Conservation (phyloP, 805 yeast genomes). For the Candida cerambycidarum region DNA sequence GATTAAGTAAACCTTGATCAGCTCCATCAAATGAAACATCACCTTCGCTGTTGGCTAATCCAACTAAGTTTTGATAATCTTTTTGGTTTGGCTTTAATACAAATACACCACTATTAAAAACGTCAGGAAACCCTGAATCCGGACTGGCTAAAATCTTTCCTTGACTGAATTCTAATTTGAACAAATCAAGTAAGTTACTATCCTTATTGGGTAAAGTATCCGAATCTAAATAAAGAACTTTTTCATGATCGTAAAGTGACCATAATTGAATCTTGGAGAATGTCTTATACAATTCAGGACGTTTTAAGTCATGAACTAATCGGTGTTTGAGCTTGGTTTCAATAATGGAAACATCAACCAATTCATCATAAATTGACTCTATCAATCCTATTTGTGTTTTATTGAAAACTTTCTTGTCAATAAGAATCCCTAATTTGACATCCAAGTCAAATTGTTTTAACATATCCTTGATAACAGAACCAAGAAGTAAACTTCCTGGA, state of each 20-base stretch:
- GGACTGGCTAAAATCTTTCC: constrained; percentile 56
- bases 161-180: constrained; percentile 23
- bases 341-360: constrained; percentile 28
- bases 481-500: constrained; percentile 59
- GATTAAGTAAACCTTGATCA: constrained; percentile 87
- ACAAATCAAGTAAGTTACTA: constrained; percentile 27
- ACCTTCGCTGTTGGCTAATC: constrained; percentile 18
- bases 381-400: constrained; percentile 28
- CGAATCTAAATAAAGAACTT: constrained; percentile 60
- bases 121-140: constrained; percentile 91
- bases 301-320: constrained; percentile 34
- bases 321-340: constrained; percentile 21
- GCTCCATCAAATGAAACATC: constrained; percentile 73
- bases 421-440: constrained; percentile 29
- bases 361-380: constrained; percentile 25
- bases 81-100: constrained; percentile 51
- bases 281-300: constrained; percentile 55
- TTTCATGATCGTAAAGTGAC: constrained; percentile 45
- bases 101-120: constrained; percentile 80
- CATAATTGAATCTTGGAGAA: constrained; percentile 59
- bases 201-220: constrained; percentile 52
- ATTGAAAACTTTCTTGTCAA: constrained; percentile 29
- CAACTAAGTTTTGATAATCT: constrained; percentile 42
- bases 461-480: constrained; percentile 28
- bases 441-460: constrained; percentile 9